Base-by-base conservation (phyloP, 768 basidiomycete genomes). In the Filobasidium wieringae region DNA sequence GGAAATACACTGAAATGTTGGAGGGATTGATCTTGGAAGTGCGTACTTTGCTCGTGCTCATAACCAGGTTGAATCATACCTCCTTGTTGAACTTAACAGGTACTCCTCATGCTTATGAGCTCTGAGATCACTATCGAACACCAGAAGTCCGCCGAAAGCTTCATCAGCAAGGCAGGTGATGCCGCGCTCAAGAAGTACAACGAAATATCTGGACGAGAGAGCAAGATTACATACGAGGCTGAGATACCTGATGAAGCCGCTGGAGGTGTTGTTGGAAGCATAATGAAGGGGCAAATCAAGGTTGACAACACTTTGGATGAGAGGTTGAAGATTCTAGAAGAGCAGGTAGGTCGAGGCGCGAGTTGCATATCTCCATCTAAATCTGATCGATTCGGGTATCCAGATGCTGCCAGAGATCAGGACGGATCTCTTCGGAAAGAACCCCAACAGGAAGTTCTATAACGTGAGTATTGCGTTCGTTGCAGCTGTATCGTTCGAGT, bases 391-490 rank as follows among this genome's bases (percentile, higher is more conserved):
- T 43, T 31, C 32, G 39, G 29, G 27, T 17, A 12, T 47, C 17
- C 58, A 93, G 88, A 96, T 96, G 93, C 78, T 97, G 26, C 93
- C 93, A 1, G 91, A 95, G 76, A 88, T 97, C 65, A 79, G 93
- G 65, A 79, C 79, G 62, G 86, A 90, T 66, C 78, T 96, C 43
- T 97, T 93, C 65, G 93, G 93, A 15, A 74, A 79, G 32, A 96
- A 96, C 74, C 80, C 82, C 74, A 96, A 93, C 77, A 83, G 92
- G 68, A 91, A 88, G 73, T 93, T 92, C 79, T 86, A 83, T 74
- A 84, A 65, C 36, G 72, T 73, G 53, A 66, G 72, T 65, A 19
- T 24, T 4, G n/a, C 7, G 43, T 47, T 11, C 8, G 14, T n/a
- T n/a, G n/a, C n/a, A n/a, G n/a, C n/a, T n/a, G n/a, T n/a, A n/a